These are phyloP conservation scores for Aurifilum marmelostoma DNA, from an alignment of 2,329 filamentous ascomycete genomes.

Conservation along the genomic window DNA sequence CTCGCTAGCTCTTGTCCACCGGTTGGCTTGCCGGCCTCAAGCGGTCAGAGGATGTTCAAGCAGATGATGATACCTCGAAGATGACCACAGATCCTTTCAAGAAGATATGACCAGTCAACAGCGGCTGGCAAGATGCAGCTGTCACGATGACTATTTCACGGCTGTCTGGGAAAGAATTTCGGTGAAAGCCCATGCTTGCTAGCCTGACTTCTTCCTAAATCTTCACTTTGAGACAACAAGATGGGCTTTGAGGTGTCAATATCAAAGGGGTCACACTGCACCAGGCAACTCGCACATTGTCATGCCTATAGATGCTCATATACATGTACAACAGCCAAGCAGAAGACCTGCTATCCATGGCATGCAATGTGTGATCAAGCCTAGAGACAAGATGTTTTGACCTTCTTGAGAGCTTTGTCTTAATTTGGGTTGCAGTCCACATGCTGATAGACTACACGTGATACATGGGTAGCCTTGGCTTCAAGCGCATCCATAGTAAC, in stretches of 20 bases:
- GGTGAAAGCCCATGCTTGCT: too few species aligned
- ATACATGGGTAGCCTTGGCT: not conserved
- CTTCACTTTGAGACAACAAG: not conserved
- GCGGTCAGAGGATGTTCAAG: too few species aligned
- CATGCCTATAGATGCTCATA: not conserved
- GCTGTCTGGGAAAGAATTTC: too few species aligned
- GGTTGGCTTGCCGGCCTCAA: too few species aligned
- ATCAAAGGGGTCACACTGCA: not conserved
- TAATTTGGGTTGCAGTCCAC: not conserved
- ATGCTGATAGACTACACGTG: not conserved
- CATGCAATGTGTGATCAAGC: not conserved
- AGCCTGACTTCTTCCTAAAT: too few species aligned
- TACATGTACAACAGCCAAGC: not conserved
- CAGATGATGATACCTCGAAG: too few species aligned
- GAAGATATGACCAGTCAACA: too few species aligned
- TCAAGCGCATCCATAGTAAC: not conserved
- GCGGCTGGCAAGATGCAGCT: too few species aligned
- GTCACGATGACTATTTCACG: too few species aligned
- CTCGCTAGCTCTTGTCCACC: too few species aligned
- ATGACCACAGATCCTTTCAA: too few species aligned
- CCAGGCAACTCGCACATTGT: not conserved
- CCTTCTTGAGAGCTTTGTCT: not conserved
- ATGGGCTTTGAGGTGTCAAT: not conserved
- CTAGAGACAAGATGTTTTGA: not conserved
- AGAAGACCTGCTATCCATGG: not conserved